Percentiles rank a stretch among this genome's conserved stretches.
Conservation (phyloP, 441 rosid genomes). For the Biscutella laevigata region DNA sequence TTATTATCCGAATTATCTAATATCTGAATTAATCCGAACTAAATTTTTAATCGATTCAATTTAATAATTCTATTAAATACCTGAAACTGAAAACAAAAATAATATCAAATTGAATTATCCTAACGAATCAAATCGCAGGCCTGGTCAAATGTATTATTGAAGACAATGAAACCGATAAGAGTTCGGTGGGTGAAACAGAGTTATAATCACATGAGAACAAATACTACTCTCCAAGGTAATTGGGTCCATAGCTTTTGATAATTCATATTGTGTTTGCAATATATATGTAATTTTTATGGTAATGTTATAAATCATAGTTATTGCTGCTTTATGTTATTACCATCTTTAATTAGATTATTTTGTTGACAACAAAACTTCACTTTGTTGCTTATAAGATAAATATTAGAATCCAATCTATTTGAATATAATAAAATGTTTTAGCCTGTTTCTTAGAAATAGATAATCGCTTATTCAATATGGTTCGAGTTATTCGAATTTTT, state of each 20-base stretch:
- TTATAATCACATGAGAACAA: slow-evolving; percentile 21
- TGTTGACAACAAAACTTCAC: not conserved
- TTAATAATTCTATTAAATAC: too few relatives aligned
- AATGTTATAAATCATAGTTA: not conserved
- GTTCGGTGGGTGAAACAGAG: slow-evolving; percentile 2
- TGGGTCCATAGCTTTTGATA: slow-evolving; percentile 15
- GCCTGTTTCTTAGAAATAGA: too few relatives aligned
- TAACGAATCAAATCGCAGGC: too few relatives aligned
- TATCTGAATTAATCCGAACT: too few relatives aligned
- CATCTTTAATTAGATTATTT: not conserved
- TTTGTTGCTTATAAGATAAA: not conserved
- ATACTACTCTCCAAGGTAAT: slow-evolving; percentile 10
- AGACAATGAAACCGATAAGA: slow-evolving; percentile 6
- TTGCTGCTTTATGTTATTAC: not conserved
- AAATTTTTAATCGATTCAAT: too few relatives aligned
- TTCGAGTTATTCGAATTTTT: too few relatives aligned
- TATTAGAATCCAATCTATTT: not conserved
- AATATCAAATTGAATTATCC: too few relatives aligned
- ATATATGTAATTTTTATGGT: too few relatives aligned
- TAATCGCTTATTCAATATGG: too few relatives aligned
- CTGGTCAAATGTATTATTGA: slow-evolving; percentile 15
- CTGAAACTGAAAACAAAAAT: too few relatives aligned
- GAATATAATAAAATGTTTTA: too few relatives aligned
- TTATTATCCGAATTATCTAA: too few relatives aligned
- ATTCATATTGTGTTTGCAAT: not conserved